phyloP scores from a whole-genome alignment of 345 rosid species.

The Corchorus olitorius region DNA sequence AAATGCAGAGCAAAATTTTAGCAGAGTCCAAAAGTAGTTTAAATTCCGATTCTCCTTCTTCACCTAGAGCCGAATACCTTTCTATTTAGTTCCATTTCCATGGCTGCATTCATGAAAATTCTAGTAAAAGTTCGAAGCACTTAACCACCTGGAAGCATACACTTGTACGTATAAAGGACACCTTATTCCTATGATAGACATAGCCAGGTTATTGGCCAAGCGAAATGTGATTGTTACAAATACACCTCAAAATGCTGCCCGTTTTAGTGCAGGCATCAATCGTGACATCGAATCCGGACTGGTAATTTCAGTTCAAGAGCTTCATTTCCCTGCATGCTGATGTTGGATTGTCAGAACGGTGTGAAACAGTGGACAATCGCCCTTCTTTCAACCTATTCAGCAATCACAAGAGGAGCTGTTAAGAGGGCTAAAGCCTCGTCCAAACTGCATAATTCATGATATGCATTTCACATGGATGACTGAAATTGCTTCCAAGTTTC shows the following conservation, averaged over 20 bases:
- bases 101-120: neutral
- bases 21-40: no score
- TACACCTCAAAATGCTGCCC: constrained; percentile 40
- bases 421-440: constrained; percentile 35
- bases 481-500: constrained; percentile 37
- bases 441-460: constrained; percentile 59
- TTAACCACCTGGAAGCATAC: neutral
- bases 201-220: constrained; percentile 45
- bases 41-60: no score
- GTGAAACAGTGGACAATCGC: constrained; percentile 35
- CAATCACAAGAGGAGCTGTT: constrained; percentile 38
- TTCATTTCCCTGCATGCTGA: constrained; percentile 29
- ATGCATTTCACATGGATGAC: constrained; percentile 43
- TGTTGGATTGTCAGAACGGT: constrained; percentile 23
- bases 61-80: neutral
- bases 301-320: constrained; percentile 23
- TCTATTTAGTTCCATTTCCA: neutral
- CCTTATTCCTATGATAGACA: constrained; percentile 46
- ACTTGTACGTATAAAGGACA: constrained; percentile 48
- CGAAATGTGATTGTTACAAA: constrained; percentile 39
- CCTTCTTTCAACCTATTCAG: constrained; percentile 17
- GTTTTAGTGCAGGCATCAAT: constrained; percentile 22
- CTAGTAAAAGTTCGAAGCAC: neutral
- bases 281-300: constrained; percentile 36
- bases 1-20: no score